Conservation (phyloP, 2,329 filamentous ascomycete genomes). For the Phyllosticta capitalensis region DNA sequence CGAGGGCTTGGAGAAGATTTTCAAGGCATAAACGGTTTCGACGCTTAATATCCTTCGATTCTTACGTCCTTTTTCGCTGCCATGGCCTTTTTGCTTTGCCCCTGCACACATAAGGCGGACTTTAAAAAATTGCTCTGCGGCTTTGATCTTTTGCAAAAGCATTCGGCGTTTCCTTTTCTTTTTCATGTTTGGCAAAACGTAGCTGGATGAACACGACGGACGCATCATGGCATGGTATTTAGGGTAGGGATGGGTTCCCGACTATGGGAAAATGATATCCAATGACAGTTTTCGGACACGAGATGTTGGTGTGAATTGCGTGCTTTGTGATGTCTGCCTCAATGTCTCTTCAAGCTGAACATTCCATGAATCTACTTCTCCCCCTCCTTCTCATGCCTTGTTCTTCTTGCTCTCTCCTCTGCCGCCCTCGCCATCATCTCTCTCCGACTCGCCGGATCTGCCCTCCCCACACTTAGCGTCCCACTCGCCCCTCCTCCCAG, state of each 20-base stretch:
- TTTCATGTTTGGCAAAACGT: background rate
- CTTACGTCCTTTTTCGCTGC: background rate
- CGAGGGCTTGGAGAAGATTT: conserved; percentile 67
- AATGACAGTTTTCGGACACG: background rate
- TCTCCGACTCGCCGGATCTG: conserved; percentile 52
- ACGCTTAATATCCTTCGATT: background rate
- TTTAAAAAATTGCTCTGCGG: background rate
- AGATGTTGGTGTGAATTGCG: background rate
- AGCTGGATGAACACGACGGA: background rate
- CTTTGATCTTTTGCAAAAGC: background rate
- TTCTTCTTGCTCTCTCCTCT: conserved; percentile 53
- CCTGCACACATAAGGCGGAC: background rate
- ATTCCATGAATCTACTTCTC: background rate
- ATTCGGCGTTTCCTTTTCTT: background rate
- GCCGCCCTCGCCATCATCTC: conserved; percentile 68
- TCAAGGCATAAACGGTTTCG: conserved; percentile 33
- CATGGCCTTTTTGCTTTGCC: background rate
- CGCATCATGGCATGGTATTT: background rate
- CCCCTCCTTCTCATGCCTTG: conserved; percentile 31
- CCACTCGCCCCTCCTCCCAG: conserved; percentile 22
- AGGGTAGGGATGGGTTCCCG: background rate
- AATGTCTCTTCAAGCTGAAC: background rate
- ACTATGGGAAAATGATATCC: background rate
- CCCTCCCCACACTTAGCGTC: conserved; percentile 20
- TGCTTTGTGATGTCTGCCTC: background rate